phyloP scores from a whole-genome alignment of 768 basidiomycete species.

The Infundibulicybe gibba region DNA sequence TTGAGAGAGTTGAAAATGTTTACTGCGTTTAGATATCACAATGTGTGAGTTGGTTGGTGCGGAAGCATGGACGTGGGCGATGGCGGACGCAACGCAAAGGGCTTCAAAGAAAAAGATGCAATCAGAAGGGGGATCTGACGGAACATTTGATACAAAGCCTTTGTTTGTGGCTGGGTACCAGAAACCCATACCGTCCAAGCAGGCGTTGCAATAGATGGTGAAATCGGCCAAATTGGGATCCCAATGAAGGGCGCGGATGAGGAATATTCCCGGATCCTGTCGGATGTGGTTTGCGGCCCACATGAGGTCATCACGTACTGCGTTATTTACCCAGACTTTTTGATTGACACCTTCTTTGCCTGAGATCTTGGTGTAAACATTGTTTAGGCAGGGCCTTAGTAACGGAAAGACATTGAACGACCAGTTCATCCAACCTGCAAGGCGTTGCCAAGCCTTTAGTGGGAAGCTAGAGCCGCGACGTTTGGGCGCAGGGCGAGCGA shows the following conservation, averaged over 20 bases:
- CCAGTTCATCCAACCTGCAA: constrained; percentile 38
- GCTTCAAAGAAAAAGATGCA: constrained; percentile 20
- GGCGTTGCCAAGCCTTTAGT: constrained; percentile 21
- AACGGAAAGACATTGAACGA: constrained; percentile 30
- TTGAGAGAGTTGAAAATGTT: too few species aligned
- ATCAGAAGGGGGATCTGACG: too few species aligned
- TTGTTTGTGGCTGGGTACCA: constrained; percentile 8
- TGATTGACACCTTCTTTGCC: too few species aligned
- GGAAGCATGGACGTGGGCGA: not conserved
- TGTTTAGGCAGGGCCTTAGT: constrained; percentile 18
- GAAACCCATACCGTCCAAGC: constrained; percentile 10
- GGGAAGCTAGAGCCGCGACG: constrained; percentile 4
- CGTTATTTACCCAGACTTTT: constrained; percentile 18
- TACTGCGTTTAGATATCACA: too few species aligned
- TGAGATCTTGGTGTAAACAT: constrained; percentile 20
- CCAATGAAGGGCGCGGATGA: constrained; percentile 17
- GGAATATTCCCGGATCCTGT: constrained; percentile 10
- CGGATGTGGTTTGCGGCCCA: constrained; percentile 26
- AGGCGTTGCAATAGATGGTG: constrained; percentile 18
- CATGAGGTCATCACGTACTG: constrained; percentile 13
- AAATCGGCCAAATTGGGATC: constrained; percentile 4
- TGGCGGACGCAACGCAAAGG: not conserved
- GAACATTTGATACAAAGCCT: constrained; percentile 16
- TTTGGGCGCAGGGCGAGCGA: constrained; percentile 1
- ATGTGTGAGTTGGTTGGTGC: not conserved